Base-by-base conservation (phyloP, 2,329 filamentous ascomycete genomes). In the Sporothrix luriei region DNA sequence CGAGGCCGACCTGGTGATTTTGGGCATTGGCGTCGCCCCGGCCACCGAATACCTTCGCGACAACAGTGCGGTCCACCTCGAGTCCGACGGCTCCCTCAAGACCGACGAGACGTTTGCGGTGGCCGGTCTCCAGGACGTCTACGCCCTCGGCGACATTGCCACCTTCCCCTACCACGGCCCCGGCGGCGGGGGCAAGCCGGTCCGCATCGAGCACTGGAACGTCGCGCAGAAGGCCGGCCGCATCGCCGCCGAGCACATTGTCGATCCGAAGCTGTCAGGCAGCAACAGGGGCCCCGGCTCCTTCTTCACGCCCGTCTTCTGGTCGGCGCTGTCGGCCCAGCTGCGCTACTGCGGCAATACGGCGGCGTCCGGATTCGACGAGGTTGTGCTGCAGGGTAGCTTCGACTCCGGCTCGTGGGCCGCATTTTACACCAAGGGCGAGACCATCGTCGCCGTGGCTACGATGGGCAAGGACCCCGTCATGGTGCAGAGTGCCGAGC, bases 181-280 rank as follows among this genome's bases (percentile, higher is more conserved):
- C 0, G 93, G 92, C 29, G 90, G 92, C 33, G 85, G 90, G 19
- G 92, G 91, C 72, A 84, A 84, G 57, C 84, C 85, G 21, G 87
- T 91, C 0, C 90, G 95, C 73, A 97, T 98, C 77, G 95, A 99
- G 83, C 95, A 99, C 79, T 99, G 95, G 95, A 94, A 97, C 80
- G 95, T 99, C 2, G 95, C 95, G 4, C 95, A 98, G 77, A 97
- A 98, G 76, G 85, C 92, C 1, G 95, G 95, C 2, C 91, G 94
- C 55, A 85, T 86, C 29, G 94, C 91, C 0, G 95, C 93, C 1
- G 84, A 84, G 67, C 87, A 91, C 75, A 97, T 99, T 76, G 85
- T 88, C 74, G 84, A 90, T 75, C 86, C 90, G 0, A 80, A 84
- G 9, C 78, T 16, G 55, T 19, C 84, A 59, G 84, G 84, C 72